Evolutionary conservation across 257 asterid species (phyloP), one percentile per base, ranked within the genome.

Genomic region (Primulina huaijiensis): DNA sequence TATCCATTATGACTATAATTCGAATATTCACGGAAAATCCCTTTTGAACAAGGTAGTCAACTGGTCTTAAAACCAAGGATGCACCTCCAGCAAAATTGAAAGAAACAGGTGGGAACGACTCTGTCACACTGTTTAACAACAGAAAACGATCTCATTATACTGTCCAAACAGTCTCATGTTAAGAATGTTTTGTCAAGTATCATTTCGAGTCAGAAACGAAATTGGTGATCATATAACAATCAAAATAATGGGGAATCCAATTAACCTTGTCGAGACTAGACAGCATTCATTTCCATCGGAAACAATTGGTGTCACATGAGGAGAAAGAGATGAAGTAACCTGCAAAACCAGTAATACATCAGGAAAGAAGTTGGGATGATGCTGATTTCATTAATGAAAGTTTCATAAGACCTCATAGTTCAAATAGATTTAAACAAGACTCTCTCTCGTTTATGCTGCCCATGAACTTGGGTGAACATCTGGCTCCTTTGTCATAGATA

Each of bases 11-110:
- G 53, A 43, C n/a, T 11, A 43, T 17, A 63, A 71, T 72, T 38
- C 37, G 58, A 75, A 78, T 64, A 85, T 96, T 85, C 79, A 89
- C 97, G 37, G 72, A 79, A 81, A 75, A 85, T 68, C 91, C 92
- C 83, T 76, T 65, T 79, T 81, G 88, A 70, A 86, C 79, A 57
- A 91, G 95, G 83, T 89, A 91, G 79, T 91, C 97, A 16, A 64
- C 67, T 34, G 97, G 97, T 80, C 88, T 85, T 69, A 91, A 73
- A 74, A 70, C 76, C 97, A 91, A 77, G 27, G 91, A 85, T 46
- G 96, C 92, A 40, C 83, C 90, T 8, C 89, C 95, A 53, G 88
- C 91, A 69, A 91, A 91, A 87, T 91, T 89, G 59, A 91, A 76
- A 71, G 90, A 69, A 77, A 86, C 85, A 10, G 79, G 66, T 63